Percentiles rank a stretch among this genome's conserved stretches.
Evolutionary conservation across 1,284 basidiomycete species (phyloP).

Genomic region (Cutaneotrichosporon mucoides): DNA sequence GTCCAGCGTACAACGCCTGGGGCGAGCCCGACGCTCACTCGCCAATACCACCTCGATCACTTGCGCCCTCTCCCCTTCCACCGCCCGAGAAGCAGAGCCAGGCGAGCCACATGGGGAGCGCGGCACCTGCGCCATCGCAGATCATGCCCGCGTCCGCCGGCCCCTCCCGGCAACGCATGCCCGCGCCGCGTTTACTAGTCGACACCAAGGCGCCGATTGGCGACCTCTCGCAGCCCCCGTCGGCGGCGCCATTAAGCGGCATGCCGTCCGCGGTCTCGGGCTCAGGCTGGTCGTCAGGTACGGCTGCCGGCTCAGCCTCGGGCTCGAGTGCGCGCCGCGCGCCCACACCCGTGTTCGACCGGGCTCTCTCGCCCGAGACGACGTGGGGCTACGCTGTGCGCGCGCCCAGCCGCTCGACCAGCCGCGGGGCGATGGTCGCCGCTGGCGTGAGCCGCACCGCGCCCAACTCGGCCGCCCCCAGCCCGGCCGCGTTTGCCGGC

Average conservation of each 20-base stretch:
- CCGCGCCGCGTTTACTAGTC: slow-evolving; percentile 15
- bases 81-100: too few species aligned
- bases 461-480: not conserved
- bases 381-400: not conserved
- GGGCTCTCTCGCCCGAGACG: not conserved
- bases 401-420: not conserved
- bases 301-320: too few species aligned
- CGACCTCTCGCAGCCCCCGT: not conserved
- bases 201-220: slow-evolving; percentile 17
- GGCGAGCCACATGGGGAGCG: too few species aligned
- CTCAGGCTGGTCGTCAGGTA: not conserved
- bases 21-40: not conserved
- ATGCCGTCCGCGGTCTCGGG: not conserved
- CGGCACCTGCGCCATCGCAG: not conserved
- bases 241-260: too few species aligned
- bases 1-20: not conserved
- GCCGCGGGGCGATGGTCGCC: not conserved
- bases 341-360: not conserved
- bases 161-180: slow-evolving; percentile 5
- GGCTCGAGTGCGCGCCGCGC: too few species aligned
- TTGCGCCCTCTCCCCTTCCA: too few species aligned
- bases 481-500: not conserved
- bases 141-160: not conserved
- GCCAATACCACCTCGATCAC: not conserved
- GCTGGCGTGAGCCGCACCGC: not conserved